Evolutionary conservation across 441 rosid genomes (phyloP), one percentile per base, ranked within the genome.

Genomic region (Biscutella laevigata): DNA sequence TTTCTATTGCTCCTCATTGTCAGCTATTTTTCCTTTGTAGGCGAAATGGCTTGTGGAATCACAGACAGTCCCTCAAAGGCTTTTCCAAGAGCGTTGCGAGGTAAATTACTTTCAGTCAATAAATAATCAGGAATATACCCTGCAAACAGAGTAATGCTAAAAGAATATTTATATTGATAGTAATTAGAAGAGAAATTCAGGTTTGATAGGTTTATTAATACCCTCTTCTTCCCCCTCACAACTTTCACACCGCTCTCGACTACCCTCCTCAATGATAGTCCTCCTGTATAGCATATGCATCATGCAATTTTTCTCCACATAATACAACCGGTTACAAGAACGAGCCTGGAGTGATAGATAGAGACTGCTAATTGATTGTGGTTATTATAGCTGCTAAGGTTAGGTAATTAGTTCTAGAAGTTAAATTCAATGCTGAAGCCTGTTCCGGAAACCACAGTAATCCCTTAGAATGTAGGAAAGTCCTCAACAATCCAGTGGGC

Each of bases 81-180:
- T 85, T 69, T 88, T 94, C 66, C 99, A 94, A 37, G 98, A 94
- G 74, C 94, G 96, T 5, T 85, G 95, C 57, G 99, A 90, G 94
- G 99, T 90, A 68, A 71, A 34, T 36, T 64, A 36, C 47, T 0
- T 57, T 47, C 39, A 49, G 22, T 33, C 53, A 49, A 39, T 56
- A 17, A 40, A 25, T 33, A 41, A 33, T 63, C 56, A 38, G 24
- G 53, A 41, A 40, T 24, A 7, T 34, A 20, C 42, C 38, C 5
- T 11, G 28, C 44, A 15, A 35, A 35, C 11, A 49, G 53, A 35
- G 24, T 26, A 33, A 7, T 21, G 20, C 9, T 3, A 41, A 34
- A 19, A 19, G 5, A 57, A 50, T 7, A 21, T 33, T 15, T 13
- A 14, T 33, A 19, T 9, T 13, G 22, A 41, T 41, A 34, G 32